Conservation (phyloP, 306 rosid species). For the Malus sylvestris region DNA sequence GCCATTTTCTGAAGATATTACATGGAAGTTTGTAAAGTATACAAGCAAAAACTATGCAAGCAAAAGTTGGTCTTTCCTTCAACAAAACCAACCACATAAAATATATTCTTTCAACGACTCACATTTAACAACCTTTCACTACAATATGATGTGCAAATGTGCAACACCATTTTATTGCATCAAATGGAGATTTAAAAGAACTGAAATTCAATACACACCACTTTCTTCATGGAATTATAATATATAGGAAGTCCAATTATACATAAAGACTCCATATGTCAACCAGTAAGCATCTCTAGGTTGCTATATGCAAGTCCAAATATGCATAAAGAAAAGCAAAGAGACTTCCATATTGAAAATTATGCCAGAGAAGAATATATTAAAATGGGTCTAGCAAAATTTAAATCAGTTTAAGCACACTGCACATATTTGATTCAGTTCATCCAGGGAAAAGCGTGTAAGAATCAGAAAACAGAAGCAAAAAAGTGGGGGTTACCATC, state of each 20-base stretch:
- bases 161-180: background rate
- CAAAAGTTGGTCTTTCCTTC: background rate
- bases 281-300: background rate
- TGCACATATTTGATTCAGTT: background rate
- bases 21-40: background rate
- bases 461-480: constrained; percentile 6
- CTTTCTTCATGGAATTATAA: no score
- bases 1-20: background rate
- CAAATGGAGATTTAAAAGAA: background rate
- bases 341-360: background rate
- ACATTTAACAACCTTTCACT: background rate
- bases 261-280: background rate
- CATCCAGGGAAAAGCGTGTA: background rate
- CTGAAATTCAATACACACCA: background rate
- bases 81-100: background rate
- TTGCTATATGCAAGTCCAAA: background rate
- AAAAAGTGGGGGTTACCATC: constrained; percentile 52
- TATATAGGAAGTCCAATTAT: no score
- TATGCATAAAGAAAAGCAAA: background rate
- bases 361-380: background rate
- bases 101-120: background rate
- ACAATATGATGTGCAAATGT: background rate
- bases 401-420: background rate
- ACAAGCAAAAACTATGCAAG: background rate
- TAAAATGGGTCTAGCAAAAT: background rate